These are phyloP conservation scores for Agapanthus africanus DNA, from an alignment of 106 monocot genomes.

Conservation along the genomic window DNA sequence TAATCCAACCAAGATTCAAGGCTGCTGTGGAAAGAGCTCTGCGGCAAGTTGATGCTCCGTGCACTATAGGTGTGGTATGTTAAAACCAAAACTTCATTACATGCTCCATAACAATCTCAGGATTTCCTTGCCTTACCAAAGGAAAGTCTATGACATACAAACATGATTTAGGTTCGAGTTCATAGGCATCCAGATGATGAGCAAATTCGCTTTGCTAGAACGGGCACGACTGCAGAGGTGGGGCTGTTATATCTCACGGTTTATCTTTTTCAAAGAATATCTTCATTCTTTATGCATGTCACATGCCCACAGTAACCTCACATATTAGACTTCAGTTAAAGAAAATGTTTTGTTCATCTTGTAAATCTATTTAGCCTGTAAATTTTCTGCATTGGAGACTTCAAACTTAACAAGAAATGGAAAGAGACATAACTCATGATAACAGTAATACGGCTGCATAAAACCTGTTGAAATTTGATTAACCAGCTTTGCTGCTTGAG, in stretches of 20 bases:
- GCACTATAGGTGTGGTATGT: constrained; percentile 85
- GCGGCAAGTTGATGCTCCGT: constrained; percentile 54
- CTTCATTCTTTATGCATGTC: not conserved
- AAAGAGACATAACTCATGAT: too few species aligned
- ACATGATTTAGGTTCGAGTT: constrained; percentile 41
- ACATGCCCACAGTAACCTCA: too few species aligned
- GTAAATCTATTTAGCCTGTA: too few species aligned
- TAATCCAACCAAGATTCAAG: constrained; percentile 53
- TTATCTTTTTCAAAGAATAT: not conserved
- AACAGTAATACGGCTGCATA: too few species aligned
- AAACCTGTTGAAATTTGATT: too few species aligned
- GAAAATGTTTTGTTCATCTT: too few species aligned
- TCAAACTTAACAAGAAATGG: too few species aligned
- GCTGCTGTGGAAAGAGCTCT: constrained; percentile 70
- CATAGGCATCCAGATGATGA: constrained; percentile 23
- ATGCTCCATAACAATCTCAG: not conserved
- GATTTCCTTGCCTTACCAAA: not conserved
- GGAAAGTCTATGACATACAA: not conserved
- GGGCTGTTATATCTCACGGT: constrained; percentile 1
- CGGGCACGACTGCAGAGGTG: constrained; percentile 60
- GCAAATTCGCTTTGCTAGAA: constrained; percentile 22
- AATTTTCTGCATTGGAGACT: too few species aligned
- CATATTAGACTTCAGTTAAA: too few species aligned
- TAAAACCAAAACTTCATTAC: not conserved
- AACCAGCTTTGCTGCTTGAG: too few species aligned